Evolutionary conservation across 1,284 basidiomycete genomes (phyloP).

Genomic region (Stereum hirsutum): DNA sequence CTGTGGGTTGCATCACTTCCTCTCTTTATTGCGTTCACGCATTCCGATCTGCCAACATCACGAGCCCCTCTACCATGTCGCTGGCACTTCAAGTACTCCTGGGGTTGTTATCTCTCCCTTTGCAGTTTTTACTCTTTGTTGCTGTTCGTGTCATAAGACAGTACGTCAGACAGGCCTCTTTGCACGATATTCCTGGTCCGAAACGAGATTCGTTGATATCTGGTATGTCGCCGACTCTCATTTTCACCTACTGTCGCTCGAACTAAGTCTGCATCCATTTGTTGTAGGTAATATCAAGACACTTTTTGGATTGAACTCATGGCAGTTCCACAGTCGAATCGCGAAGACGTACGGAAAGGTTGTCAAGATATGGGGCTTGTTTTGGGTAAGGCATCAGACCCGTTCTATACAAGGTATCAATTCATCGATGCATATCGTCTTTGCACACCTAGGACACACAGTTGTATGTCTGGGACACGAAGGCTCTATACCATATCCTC

Average conservation of each 20-base stretch:
- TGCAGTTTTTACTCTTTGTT: too few relatives aligned
- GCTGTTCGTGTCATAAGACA: too few relatives aligned
- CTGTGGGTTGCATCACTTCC: too few relatives aligned
- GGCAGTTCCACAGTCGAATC: background rate
- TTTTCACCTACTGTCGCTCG: background rate
- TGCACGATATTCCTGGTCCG: slow-evolving; percentile 1
- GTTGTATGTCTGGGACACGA: background rate
- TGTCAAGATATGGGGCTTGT: background rate
- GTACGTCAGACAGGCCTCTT: background rate
- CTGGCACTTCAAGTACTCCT: too few relatives aligned
- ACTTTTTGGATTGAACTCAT: background rate
- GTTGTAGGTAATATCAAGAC: background rate
- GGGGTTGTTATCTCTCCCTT: too few relatives aligned
- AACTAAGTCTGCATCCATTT: background rate
- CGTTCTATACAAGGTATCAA: background rate
- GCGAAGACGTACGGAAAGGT: background rate
- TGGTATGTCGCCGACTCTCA: background rate
- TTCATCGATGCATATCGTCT: background rate
- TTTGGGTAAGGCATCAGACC: background rate
- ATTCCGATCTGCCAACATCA: too few relatives aligned
- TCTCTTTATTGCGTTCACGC: too few relatives aligned
- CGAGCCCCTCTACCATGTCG: too few relatives aligned
- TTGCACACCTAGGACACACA: background rate
- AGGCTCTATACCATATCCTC: background rate
- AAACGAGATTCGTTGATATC: background rate